Conservation (phyloP, 805 yeast species). For the Alloascoidea hylecoeti region DNA sequence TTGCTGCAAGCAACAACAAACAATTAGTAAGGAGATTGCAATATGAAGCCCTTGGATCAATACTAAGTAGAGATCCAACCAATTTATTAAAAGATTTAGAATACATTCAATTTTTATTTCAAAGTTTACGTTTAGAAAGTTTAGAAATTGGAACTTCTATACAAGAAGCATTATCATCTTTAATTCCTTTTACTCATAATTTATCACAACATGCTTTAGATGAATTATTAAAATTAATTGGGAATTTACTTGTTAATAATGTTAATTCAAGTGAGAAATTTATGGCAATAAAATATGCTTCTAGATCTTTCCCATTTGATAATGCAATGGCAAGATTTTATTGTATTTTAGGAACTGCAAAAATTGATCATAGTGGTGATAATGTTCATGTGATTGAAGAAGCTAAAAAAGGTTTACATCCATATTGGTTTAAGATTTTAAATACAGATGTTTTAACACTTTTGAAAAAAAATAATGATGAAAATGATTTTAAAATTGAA, state of each 20-base stretch:
- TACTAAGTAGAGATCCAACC: constrained; percentile 32
- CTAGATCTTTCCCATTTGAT: constrained; percentile 47
- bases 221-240: constrained; percentile 24
- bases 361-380: constrained; percentile 41
- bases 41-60: constrained; percentile 67
- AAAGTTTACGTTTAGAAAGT: constrained; percentile 51
- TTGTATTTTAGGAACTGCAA: constrained; percentile 49
- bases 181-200: constrained; percentile 32
- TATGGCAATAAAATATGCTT: constrained; percentile 49
- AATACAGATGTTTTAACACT: constrained; percentile 18
- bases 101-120: constrained; percentile 52
- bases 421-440: constrained; percentile 57
- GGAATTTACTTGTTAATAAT: constrained; percentile 22
- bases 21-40: constrained; percentile 52
- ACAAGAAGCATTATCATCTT: constrained; percentile 53
- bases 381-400: constrained; percentile 70
- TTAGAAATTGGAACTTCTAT: constrained; percentile 50
- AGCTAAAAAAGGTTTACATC: constrained; percentile 67
- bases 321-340: constrained; percentile 56
- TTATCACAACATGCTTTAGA: constrained; percentile 4
- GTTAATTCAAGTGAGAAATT: constrained; percentile 40
- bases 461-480: constrained; percentile 19
- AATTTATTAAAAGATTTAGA: constrained; percentile 31
- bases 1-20: constrained; percentile 10
- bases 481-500: not conserved